A percentile compares a stretch with the other conserved stretches of the same genome.
These are phyloP conservation scores for Botrytis porri DNA, from an alignment of 2,329 filamentous ascomycete species.

Conservation along the genomic window DNA sequence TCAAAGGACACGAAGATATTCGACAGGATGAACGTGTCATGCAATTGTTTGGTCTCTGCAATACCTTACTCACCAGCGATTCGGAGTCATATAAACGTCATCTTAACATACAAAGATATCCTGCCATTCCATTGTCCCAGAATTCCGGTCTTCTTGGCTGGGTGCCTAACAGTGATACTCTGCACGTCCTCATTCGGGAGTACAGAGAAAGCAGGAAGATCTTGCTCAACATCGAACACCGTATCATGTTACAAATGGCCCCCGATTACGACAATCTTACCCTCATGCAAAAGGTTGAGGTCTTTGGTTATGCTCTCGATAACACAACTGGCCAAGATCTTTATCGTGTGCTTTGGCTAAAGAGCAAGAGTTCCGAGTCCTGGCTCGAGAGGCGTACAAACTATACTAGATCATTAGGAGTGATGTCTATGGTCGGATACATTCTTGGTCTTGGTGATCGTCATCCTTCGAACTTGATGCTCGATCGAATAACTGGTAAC, in stretches of 20 bases:
- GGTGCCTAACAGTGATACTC: constrained; percentile 95
- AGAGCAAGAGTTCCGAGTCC: constrained; percentile 95
- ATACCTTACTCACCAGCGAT: constrained; percentile 90
- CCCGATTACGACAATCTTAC: constrained; percentile 98
- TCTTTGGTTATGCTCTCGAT: constrained; percentile 97
- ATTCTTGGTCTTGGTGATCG: constrained; percentile 95
- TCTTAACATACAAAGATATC: constrained; percentile 92
- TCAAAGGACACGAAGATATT: constrained; percentile 99
- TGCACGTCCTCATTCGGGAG: constrained; percentile 94
- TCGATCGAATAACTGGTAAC: constrained; percentile 92
- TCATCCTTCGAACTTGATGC: constrained; percentile 96
- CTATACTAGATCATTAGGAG: constrained; percentile 92
- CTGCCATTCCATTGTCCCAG: constrained; percentile 94
- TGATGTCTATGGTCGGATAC: constrained; percentile 99
- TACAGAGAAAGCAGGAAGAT: constrained; percentile 98
- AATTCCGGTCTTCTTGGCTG: constrained; percentile 93
- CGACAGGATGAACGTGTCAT: constrained; percentile 98
- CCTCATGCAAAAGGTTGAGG: constrained; percentile 99
- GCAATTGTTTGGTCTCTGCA: constrained; percentile 97
- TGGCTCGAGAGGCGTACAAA: constrained; percentile 99
- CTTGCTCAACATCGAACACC: constrained; percentile 96
- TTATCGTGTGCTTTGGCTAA: constrained; percentile 96
- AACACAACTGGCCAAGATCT: constrained; percentile 99
- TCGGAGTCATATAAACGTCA: constrained; percentile 96
- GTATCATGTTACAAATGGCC: constrained; percentile 99